Base-by-base conservation (phyloP, 805 yeast genomes). In the Hanseniaspora occidentalis region DNA sequence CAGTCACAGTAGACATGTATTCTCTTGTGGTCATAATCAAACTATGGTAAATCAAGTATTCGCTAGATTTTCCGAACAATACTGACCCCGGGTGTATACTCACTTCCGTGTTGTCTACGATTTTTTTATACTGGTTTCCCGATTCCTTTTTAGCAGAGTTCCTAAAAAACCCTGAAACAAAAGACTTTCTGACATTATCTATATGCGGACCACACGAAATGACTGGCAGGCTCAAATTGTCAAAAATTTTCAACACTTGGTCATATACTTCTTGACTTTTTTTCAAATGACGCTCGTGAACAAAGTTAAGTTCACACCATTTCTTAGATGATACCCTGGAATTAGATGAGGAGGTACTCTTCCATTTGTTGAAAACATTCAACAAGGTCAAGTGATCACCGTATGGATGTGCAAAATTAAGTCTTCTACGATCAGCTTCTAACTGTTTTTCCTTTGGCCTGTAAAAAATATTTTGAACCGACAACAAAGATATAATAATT, bases 71-170 rank as follows among this genome's bases (percentile, higher is more conserved):
- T 27, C 69, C 71, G 52, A 70, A 75, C 16, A 89, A 57, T 3
- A 85, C 63, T 45, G 94, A 81, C 2, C 94, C 82, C 1, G 98
- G 98, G 56, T 89, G 96, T 44, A 89, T 70, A 43, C 71, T 75
- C 13, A 88, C 35, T 1, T 79, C 75, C 0, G 83, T 78, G 25
- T 74, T 73, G 46, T 81, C 88, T n/a, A 77, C 58, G 1, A 84
- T 69, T 7, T 76, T 69, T 54, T 80, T 85, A 39, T 77, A 72
- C 24, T 83, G 84, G 3, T 88, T 95, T 52, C 81, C 75, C 20
- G 78, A 64, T 52, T 83, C 75, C 49, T 79, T 56, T 57, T 77
- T 75, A 11, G 82, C 78, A 34, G 79, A 69, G 54, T 81, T 74
- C 51, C 74, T 70, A 65, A 79, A 77, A 50, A 69, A 78, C 1